Conservation (phyloP, 768 basidiomycete genomes). For the Imleria badia region DNA sequence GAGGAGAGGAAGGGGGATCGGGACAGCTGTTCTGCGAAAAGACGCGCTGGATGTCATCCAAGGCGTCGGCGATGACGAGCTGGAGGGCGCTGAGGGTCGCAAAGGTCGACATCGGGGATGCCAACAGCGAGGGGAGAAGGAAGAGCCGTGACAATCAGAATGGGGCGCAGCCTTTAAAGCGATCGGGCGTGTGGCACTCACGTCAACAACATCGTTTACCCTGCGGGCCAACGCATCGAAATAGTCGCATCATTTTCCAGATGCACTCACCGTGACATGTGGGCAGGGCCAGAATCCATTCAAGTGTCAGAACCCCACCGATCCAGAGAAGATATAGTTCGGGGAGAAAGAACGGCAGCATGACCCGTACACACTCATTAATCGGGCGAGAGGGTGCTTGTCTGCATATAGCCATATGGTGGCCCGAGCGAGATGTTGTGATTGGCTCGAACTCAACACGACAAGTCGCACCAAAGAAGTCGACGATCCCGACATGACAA, state of each 20-base stretch:
- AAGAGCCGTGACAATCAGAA: conserved; percentile 2
- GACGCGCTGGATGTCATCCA: conserved; percentile 65
- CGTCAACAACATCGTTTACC: conserved; percentile 5
- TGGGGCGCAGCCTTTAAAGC: conserved; percentile 17
- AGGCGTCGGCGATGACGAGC: conserved; percentile 62
- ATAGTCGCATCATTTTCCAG: conserved; percentile 16
- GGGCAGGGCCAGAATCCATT: conserved; percentile 5
- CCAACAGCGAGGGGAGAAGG: conserved; percentile 14
- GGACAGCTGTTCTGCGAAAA: conserved; percentile 35
- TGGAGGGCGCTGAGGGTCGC: conserved; percentile 62
- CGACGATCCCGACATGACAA: conserved; percentile 25
- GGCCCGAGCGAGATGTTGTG: background rate
- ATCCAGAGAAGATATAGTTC: conserved; percentile 11
- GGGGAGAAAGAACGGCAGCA: conserved; percentile 10
- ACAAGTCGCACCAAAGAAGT: conserved; percentile 23
- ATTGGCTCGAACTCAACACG: conserved; percentile 4
- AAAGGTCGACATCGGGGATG: conserved; percentile 52
- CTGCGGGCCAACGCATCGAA: too few relatives aligned
- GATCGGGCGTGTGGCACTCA: background rate
- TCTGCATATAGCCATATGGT: conserved; percentile 9
- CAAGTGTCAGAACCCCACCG: conserved; percentile 15
- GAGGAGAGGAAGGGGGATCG: conserved; percentile 12
- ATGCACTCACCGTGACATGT: conserved; percentile 8
- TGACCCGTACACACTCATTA: background rate
- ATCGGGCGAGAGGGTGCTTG: too few relatives aligned